Percentiles rank a stretch among this genome's conserved stretches.
Conservation (phyloP, 1,284 basidiomycete species). For the Rhodotorula glutinis region DNA sequence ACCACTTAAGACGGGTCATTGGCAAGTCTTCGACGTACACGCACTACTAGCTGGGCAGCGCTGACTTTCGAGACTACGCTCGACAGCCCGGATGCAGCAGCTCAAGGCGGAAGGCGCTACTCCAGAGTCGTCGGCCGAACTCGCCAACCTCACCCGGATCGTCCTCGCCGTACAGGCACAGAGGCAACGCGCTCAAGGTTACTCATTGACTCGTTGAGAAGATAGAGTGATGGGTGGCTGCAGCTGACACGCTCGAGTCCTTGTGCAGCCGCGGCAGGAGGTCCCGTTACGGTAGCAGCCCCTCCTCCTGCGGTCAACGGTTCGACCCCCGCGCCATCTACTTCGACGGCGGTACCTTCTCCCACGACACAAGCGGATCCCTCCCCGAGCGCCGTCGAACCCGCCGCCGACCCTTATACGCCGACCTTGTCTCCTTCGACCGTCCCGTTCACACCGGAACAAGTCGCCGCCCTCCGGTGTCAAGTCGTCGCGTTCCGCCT, state of each 20-base stretch:
- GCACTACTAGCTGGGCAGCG: no score
- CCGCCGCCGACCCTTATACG: not conserved
- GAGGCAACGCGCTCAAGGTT: constrained; percentile 10
- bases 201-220: no score
- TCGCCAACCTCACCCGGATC: constrained; percentile 48
- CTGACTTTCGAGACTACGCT: no score
- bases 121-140: constrained; percentile 47
- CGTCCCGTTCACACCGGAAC: constrained; percentile 63
- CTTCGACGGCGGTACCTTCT: not conserved
- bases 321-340: not conserved
- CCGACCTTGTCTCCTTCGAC: constrained; percentile 30
- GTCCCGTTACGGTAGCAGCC: not conserved
- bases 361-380: not conserved
- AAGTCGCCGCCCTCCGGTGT: constrained; percentile 71
- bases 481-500: constrained; percentile 90
- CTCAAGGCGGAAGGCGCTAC: constrained; percentile 49
- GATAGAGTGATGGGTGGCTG: no score
- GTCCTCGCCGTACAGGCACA: constrained; percentile 43
- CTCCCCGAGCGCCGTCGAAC: not conserved
- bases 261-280: not conserved
- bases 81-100: constrained; percentile 46
- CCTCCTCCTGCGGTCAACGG: no score
- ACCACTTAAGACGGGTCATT: constrained; percentile 9
- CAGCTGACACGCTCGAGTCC: not conserved
- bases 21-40: not conserved